A percentile compares a stretch with the other conserved stretches of the same genome.
Conservation (phyloP, 2,329 filamentous ascomycete genomes). For the Harringtonia aguacate region DNA sequence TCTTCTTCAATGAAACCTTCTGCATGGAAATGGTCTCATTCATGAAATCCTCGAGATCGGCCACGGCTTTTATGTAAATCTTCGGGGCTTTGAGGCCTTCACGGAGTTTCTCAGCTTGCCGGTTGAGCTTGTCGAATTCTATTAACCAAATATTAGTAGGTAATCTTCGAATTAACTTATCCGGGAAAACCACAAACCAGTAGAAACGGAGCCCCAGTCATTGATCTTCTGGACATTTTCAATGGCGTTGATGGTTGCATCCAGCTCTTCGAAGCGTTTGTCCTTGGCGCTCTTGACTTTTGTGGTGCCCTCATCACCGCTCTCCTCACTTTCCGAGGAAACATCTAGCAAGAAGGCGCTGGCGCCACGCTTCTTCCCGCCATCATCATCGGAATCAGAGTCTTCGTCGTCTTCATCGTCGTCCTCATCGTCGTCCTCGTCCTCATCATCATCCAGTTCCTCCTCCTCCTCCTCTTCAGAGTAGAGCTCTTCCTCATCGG, state of each 20-base stretch:
- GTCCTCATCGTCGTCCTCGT: slow-evolving; percentile 44
- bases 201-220: slow-evolving; percentile 89
- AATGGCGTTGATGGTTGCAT: slow-evolving; percentile 79
- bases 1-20: slow-evolving; percentile 94
- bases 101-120: slow-evolving; percentile 69
- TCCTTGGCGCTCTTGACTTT: slow-evolving; percentile 97
- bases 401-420: slow-evolving; percentile 24
- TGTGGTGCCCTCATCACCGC: slow-evolving; percentile 75
- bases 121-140: slow-evolving; percentile 95
- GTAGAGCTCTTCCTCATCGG: slow-evolving; percentile 94
- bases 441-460: slow-evolving; percentile 55
- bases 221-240: slow-evolving; percentile 97
- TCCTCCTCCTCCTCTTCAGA: slow-evolving; percentile 58
- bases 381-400: slow-evolving; percentile 39
- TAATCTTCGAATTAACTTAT: background rate
- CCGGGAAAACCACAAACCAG: slow-evolving; percentile 50
- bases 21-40: slow-evolving; percentile 91
- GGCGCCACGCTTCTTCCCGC: slow-evolving; percentile 58
- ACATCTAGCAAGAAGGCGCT: slow-evolving; percentile 72
- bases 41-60: slow-evolving; percentile 89
- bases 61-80: slow-evolving; percentile 82
- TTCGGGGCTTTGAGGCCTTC: slow-evolving; percentile 74
- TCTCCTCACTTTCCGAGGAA: slow-evolving; percentile 65
- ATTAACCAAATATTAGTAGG: background rate
- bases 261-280: slow-evolving; percentile 90